Evolutionary conservation across 495 filamentous ascomycete genomes (phyloP).

Genomic region (Staphylotrichum tortipilum): DNA sequence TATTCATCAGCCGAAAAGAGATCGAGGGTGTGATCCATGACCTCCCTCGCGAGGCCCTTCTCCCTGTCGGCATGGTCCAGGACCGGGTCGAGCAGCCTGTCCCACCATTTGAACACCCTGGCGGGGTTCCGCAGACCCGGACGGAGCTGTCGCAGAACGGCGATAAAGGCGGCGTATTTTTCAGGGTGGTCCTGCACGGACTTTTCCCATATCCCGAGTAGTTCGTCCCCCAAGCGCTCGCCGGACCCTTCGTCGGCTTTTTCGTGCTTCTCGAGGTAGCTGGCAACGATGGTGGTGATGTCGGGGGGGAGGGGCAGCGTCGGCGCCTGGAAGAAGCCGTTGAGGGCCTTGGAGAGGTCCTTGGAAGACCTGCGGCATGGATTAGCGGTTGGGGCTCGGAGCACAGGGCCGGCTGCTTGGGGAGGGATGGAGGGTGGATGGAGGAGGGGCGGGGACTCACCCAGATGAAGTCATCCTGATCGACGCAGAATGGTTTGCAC

Average conservation of each 20-base stretch:
- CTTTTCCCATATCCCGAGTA: constrained; percentile 51
- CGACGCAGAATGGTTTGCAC: constrained; percentile 12
- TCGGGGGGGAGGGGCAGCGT: constrained; percentile 55
- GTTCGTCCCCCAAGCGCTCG: constrained; percentile 58
- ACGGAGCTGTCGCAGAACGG: constrained; percentile 48
- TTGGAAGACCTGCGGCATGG: constrained; percentile 34
- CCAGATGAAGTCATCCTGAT: constrained; percentile 31
- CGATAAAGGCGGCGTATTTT: constrained; percentile 53
- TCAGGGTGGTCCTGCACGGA: constrained; percentile 43
- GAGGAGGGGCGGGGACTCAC: constrained; percentile 9
- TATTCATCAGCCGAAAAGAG: constrained; percentile 50
- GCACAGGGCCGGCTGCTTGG: not conserved
- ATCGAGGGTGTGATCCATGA: constrained; percentile 44
- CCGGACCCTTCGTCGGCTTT: constrained; percentile 50
- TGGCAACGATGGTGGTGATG: constrained; percentile 46
- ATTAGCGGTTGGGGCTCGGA: no score
- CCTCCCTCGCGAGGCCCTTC: constrained; percentile 50
- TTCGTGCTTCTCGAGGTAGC: constrained; percentile 52
- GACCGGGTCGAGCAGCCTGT: constrained; percentile 49
- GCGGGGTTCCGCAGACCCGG: constrained; percentile 48
- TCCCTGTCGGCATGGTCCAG: constrained; percentile 49
- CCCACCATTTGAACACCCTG: constrained; percentile 57
- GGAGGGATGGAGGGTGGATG: not conserved
- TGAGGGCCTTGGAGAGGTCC: constrained; percentile 54
- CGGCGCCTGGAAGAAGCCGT: constrained; percentile 41